Base-by-base conservation (phyloP, 768 basidiomycete genomes). In the Glaciozyma antarctica region DNA sequence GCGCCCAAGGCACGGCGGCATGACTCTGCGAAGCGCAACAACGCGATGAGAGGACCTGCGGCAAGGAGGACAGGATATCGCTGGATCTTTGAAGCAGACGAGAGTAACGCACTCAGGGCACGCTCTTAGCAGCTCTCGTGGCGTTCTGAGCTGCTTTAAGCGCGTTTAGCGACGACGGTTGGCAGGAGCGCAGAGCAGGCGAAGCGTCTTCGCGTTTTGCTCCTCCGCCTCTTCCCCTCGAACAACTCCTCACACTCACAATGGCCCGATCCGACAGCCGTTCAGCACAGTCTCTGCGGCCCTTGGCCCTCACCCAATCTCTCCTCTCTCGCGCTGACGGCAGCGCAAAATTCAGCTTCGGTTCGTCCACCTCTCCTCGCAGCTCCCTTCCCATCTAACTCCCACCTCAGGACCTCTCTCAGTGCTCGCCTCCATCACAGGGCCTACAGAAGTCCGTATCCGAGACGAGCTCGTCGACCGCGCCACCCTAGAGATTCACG, bases 361-460 rank as follows among this genome's bases (percentile, higher is more conserved):
- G 53, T 54, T 16, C 47, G 47, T 19, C 22, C n/a, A n/a, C 10
- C 49, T n/a, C 49, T 26, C 49, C 22, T n/a, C 22, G 4, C 49
- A 26, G n/a, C n/a, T 51, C n/a, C n/a, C n/a, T 24, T 24, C 22
- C 7, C 12, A 24, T 6, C 49, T 24, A 2, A n/a, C 13, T 24
- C n/a, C n/a, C 24, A 26, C n/a, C n/a, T 6, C 24, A 51, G 49
- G 49, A 24, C n/a, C n/a, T 24, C 49, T 51, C 8, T 51, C 49
- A n/a, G 49, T 51, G 16, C 30, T 80, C 1, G 77, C 77, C 0
- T 74, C 74, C 10, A 73, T 78, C 49, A 68, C 75, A 30, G 79
- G 79, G 8, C 79, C 79, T 4, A 71, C 75, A 4, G 79, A 80
- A 61, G 78, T 78, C 6, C 67, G 77, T 24, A 63, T 78, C 17